These are phyloP conservation scores for Primulina huaijiensis DNA, from an alignment of 257 asterid genomes.

Conservation along the genomic window DNA sequence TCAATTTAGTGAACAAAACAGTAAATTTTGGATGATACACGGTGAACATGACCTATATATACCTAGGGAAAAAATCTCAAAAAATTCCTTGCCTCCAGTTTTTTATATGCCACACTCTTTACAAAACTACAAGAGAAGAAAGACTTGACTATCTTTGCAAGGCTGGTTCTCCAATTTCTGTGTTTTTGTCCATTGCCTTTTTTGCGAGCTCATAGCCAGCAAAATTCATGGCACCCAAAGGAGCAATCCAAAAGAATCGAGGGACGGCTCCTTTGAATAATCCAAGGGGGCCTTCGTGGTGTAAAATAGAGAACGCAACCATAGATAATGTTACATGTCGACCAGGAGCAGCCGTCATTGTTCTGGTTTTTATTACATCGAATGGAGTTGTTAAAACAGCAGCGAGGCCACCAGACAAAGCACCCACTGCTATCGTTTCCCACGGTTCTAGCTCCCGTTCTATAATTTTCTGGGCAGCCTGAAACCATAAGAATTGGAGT, in stretches of 20 bases:
- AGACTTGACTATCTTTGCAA: not conserved
- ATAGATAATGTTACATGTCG: constrained; percentile 26
- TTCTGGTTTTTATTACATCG: constrained; percentile 51
- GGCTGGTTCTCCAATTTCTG: constrained; percentile 21
- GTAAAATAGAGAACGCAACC: constrained; percentile 37
- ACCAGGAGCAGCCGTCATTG: constrained; percentile 42
- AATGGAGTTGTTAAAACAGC: constrained; percentile 51
- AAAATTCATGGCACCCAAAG: constrained; percentile 54
- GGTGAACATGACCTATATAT: not conserved
- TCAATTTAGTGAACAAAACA: constrained; percentile 1
- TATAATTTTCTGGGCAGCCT: constrained; percentile 42
- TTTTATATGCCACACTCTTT: not conserved
- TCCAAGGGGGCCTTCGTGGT: constrained; percentile 44
- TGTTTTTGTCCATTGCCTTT: constrained; percentile 43
- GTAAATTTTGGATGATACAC: constrained; percentile 26
- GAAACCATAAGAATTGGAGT: not conserved
- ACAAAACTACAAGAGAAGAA: not conserved
- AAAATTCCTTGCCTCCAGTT: not conserved
- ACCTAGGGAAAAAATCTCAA: not conserved
- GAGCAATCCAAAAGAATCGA: constrained; percentile 51
- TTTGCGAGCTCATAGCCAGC: constrained; percentile 49
- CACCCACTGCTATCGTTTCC: constrained; percentile 54
- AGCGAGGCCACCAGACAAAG: constrained; percentile 48
- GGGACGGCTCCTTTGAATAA: constrained; percentile 49
- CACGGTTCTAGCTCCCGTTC: constrained; percentile 47